These are phyloP conservation scores for Russula olivacea DNA, from an alignment of 768 basidiomycete genomes.

Conservation along the genomic window DNA sequence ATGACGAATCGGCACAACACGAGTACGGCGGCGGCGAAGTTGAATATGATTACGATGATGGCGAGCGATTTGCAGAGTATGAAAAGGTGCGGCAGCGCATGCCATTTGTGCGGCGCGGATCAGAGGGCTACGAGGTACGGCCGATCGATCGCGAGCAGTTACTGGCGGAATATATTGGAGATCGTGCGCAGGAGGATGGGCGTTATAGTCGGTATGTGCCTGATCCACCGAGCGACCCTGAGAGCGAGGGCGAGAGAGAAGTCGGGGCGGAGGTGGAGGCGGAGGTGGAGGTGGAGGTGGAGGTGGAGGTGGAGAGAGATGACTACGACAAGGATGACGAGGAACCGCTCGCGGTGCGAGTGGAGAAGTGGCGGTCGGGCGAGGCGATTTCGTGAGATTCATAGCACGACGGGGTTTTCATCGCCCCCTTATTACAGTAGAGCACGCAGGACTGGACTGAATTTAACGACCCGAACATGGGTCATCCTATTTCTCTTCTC, in stretches of 20 bases:
- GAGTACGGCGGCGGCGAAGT: slow-evolving; percentile 21
- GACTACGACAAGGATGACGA: slow-evolving; percentile 38
- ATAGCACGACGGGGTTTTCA: no score
- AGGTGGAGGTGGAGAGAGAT: slow-evolving; percentile 26
- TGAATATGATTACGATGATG: slow-evolving; percentile 22
- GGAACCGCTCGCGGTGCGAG: slow-evolving; percentile 29
- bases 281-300: not conserved
- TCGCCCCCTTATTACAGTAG: no score
- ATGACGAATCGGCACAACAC: slow-evolving; percentile 31
- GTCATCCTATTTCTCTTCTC: no score
- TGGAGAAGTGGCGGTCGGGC: slow-evolving; percentile 29
- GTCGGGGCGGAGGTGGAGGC: not conserved
- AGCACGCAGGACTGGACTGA: no score
- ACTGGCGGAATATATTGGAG: slow-evolving; percentile 50
- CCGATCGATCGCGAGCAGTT: slow-evolving; percentile 58
- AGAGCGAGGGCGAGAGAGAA: not conserved
- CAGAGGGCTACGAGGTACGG: slow-evolving; percentile 77
- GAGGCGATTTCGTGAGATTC: slow-evolving; percentile 18
- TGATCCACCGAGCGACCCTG: slow-evolving; percentile 39
- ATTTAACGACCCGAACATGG: no score
- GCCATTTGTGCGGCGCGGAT: slow-evolving; percentile 53
- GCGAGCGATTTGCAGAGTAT: slow-evolving; percentile 21
- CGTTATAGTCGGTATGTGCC: slow-evolving; percentile 68
- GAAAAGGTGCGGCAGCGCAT: slow-evolving; percentile 11
- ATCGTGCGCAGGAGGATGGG: slow-evolving; percentile 48